Evolutionary conservation across 495 filamentous ascomycete genomes (phyloP).

Genomic region (Penicillium dipodomyicola): DNA sequence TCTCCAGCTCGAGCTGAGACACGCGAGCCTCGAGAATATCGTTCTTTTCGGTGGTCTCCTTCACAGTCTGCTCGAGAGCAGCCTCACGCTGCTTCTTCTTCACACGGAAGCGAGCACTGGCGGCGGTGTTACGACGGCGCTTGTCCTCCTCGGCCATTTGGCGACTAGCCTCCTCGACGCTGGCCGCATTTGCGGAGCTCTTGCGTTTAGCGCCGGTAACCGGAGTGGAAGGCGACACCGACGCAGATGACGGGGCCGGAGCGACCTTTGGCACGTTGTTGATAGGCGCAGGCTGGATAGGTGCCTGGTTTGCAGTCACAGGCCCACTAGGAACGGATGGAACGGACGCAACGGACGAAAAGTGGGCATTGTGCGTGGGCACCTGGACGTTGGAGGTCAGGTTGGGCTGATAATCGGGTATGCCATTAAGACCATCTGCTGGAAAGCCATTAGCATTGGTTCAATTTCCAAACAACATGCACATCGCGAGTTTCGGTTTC

Average conservation of each 20-base stretch:
- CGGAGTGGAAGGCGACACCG: constrained; percentile 20
- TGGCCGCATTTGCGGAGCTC: constrained; percentile 36
- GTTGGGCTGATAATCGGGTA: constrained; percentile 36
- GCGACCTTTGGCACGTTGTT: constrained; percentile 20
- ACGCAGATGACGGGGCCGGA: constrained; percentile 19
- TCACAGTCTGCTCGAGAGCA: constrained; percentile 81
- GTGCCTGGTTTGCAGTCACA: constrained; percentile 20
- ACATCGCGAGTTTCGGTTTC: constrained; percentile 13
- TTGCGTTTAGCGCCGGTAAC: constrained; percentile 41
- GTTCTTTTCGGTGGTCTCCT: constrained; percentile 86
- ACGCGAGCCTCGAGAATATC: constrained; percentile 75
- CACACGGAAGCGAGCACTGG: constrained; percentile 90
- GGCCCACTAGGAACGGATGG: constrained; percentile 23
- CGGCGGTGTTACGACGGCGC: constrained; percentile 93
- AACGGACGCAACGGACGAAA: constrained; percentile 23
- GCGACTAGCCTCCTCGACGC: constrained; percentile 53
- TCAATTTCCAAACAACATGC: constrained; percentile 9
- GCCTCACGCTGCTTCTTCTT: constrained; percentile 99
- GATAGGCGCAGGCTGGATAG: constrained; percentile 27
- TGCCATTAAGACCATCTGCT: constrained; percentile 38
- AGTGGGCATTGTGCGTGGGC: constrained; percentile 33
- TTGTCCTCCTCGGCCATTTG: constrained; percentile 94
- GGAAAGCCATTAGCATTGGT: constrained; percentile 18
- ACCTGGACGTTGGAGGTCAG: constrained; percentile 31
- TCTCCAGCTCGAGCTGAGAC: constrained; percentile 85